phyloP scores from a whole-genome alignment of 306 rosid species.

The Trifolium repens region DNA sequence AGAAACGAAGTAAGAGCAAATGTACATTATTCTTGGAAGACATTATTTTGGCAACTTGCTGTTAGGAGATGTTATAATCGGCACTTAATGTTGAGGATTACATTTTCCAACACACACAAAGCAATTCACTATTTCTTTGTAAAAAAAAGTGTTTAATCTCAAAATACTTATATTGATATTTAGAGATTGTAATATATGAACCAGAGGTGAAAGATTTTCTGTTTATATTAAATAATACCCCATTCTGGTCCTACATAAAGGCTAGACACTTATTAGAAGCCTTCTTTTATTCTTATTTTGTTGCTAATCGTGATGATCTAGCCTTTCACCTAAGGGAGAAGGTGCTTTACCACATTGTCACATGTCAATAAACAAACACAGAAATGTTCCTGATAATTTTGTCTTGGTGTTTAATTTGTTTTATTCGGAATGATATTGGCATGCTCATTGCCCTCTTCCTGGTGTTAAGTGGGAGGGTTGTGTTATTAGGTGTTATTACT shows the following conservation, averaged over 20 bases:
- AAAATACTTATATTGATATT: constrained; percentile 1
- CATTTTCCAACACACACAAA: background rate
- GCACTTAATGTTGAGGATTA: background rate
- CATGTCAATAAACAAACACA: background rate
- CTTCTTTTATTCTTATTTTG: constrained; percentile 2
- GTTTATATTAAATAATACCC: constrained; percentile 10
- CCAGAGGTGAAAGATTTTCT: constrained; percentile 10
- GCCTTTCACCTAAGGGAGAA: background rate
- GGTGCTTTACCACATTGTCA: background rate
- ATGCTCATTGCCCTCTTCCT: constrained; percentile 16
- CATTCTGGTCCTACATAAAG: background rate
- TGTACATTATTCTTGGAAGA: background rate
- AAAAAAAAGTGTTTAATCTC: constrained; percentile 15
- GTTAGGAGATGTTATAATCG: constrained; percentile 21
- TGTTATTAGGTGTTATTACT: constrained; percentile 36
- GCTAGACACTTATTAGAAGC: background rate
- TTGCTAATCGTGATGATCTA: constrained; percentile 14
- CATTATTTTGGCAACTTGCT: background rate
- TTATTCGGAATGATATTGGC: constrained; percentile 9
- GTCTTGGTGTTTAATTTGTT: constrained; percentile 19
- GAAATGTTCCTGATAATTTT: constrained; percentile 31
- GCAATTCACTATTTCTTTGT: background rate
- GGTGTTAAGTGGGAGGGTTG: background rate
- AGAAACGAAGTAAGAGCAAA: constrained; percentile 9
- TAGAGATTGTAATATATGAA: constrained; percentile 2